Evolutionary conservation across 2,329 filamentous ascomycete species (phyloP).

Genomic region (Alternaria tenuissima): DNA sequence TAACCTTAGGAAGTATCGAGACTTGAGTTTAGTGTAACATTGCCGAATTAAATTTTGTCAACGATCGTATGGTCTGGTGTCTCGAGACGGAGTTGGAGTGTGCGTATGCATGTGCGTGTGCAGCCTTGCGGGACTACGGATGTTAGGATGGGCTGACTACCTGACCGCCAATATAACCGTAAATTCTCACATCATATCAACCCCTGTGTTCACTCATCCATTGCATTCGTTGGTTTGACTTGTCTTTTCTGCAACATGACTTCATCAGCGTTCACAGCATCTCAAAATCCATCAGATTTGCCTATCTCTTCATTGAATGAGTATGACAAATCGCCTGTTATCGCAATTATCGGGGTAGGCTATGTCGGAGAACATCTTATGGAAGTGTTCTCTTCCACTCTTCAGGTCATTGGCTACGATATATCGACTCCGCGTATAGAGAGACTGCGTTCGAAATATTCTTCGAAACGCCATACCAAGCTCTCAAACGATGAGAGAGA

Average conservation of each 20-base stretch:
- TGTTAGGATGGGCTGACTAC: not conserved
- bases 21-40: not conserved
- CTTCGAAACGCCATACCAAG: not conserved
- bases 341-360: slow-evolving; percentile 61
- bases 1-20: not conserved
- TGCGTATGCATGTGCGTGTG: not conserved
- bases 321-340: not conserved
- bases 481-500: slow-evolving; percentile 3
- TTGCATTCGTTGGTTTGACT: not conserved
- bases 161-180: not conserved
- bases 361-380: slow-evolving; percentile 63
- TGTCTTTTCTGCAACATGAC: not conserved
- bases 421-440: slow-evolving; percentile 16
- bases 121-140: not conserved
- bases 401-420: slow-evolving; percentile 54
- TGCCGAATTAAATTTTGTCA: not conserved
- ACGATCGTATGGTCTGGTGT: not conserved
- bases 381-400: slow-evolving; percentile 53
- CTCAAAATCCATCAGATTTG: not conserved
- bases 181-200: not conserved
- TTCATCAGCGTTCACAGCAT: not conserved
- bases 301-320: not conserved
- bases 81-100: not conserved
- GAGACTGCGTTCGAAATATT: not conserved
- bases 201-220: not conserved